Conservation (phyloP, 306 rosid genomes). For the Cicer arietinum region DNA sequence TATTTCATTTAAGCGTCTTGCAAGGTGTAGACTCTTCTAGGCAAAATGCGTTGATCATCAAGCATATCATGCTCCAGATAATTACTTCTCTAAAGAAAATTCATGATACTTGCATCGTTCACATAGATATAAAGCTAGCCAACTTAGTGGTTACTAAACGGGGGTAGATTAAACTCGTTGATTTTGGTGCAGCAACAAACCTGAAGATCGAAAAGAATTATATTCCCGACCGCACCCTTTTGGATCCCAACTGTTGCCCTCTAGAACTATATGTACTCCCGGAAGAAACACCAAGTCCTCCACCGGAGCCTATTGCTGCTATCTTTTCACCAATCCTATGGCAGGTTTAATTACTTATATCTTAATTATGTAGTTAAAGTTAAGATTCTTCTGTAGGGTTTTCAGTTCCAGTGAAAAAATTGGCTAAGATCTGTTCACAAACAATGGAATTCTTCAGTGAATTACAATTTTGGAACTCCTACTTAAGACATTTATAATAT, state of each 20-base stretch:
- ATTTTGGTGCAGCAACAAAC: slow-evolving; percentile 95
- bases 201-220: slow-evolving; percentile 94
- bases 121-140: slow-evolving; percentile 90
- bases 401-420: too few species aligned
- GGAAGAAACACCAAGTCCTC: too few species aligned
- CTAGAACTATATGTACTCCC: slow-evolving; percentile 89
- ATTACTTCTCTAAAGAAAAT: slow-evolving; percentile 84
- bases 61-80: slow-evolving; percentile 91
- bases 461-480: too few species aligned
- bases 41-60: slow-evolving; percentile 86
- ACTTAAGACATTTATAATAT: too few species aligned
- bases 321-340: too few species aligned
- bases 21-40: slow-evolving; percentile 70
- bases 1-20: slow-evolving; percentile 52
- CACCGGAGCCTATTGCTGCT: too few species aligned
- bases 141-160: slow-evolving; percentile 83
- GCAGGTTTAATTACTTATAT: too few species aligned
- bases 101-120: slow-evolving; percentile 91
- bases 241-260: slow-evolving; percentile 93
- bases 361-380: too few species aligned
- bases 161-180: slow-evolving; percentile 88
- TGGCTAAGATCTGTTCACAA: too few species aligned
- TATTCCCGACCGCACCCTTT: slow-evolving; percentile 64
- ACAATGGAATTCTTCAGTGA: too few species aligned
- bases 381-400: too few species aligned